phyloP scores from a whole-genome alignment of 208 protist species.

The Acanthamoeba lugdunensis region DNA sequence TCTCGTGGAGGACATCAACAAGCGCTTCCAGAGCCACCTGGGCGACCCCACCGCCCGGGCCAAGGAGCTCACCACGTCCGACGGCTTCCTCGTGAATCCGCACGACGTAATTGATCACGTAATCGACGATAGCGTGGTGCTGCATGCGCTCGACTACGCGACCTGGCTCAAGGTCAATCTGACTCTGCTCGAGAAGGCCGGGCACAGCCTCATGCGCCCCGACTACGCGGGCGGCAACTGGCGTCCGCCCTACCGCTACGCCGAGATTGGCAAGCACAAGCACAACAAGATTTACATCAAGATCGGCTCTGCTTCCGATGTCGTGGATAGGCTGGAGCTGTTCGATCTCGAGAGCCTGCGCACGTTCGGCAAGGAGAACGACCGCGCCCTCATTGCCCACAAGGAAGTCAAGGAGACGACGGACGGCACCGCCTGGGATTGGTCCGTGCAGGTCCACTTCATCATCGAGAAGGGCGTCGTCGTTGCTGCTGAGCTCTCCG shows the following conservation, averaged over 20 bases:
- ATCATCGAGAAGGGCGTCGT: constrained; percentile 51
- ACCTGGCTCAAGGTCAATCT: constrained; percentile 54
- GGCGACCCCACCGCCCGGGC: constrained; percentile 18
- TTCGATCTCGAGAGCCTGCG: constrained; percentile 45
- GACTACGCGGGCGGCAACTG: constrained; percentile 39
- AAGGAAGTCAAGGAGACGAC: constrained; percentile 6
- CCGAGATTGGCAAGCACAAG: constrained; percentile 53
- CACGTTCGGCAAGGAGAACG: constrained; percentile 53
- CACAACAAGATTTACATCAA: constrained; percentile 68
- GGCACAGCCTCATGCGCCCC: constrained; percentile 3
- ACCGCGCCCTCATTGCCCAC: background rate
- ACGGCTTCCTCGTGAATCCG: constrained; percentile 53
- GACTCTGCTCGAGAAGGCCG: background rate
- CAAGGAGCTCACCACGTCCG: constrained; percentile 36
- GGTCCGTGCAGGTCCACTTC: constrained; percentile 23
- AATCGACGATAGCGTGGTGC: background rate
- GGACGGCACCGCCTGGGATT: background rate
- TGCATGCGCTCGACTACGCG: background rate
- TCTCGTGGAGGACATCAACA: constrained; percentile 29
- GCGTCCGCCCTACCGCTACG: constrained; percentile 54
- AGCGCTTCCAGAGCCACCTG: constrained; percentile 30
- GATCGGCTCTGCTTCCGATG: background rate
- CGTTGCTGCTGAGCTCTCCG: constrained; percentile 2
- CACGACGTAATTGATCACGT: constrained; percentile 30
- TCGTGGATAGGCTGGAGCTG: constrained; percentile 28